Evolutionary conservation across 371 early-diverging fungal species (phyloP).

Genomic region (Modicella reniformis): DNA sequence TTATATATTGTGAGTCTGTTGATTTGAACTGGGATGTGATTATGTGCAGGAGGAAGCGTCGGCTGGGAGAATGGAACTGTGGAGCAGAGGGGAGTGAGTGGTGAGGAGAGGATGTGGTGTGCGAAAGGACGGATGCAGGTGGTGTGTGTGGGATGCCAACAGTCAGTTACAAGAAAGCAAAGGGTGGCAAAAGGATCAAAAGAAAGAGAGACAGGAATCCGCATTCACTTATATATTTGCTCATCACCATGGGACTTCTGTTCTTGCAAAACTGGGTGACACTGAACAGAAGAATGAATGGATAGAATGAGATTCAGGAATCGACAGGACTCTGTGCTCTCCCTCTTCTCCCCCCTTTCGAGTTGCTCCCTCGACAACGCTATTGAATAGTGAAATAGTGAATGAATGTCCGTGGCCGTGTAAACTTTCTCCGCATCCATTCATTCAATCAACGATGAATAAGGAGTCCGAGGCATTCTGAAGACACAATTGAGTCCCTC

Average conservation of each 20-base stretch:
- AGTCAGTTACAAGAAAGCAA: not conserved
- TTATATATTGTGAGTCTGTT: not conserved
- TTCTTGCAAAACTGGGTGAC: too few species aligned
- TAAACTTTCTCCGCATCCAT: too few species aligned
- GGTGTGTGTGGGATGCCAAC: conserved; percentile 2
- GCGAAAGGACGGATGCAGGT: not conserved
- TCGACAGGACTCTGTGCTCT: too few species aligned
- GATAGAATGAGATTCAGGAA: not conserved
- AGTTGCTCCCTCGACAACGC: too few species aligned
- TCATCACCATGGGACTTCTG: not conserved
- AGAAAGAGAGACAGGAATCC: not conserved
- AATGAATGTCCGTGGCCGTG: not conserved
- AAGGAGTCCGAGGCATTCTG: too few species aligned
- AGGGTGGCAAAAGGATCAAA: conserved; percentile 6
- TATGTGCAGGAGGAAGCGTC: not conserved
- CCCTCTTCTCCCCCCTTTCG: too few species aligned
- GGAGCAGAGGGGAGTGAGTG: not conserved
- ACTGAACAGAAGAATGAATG: too few species aligned
- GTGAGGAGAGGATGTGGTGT: conserved; percentile 1
- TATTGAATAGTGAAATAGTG: not conserved
- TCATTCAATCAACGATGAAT: too few species aligned
- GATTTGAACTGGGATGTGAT: not conserved
- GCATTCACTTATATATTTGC: conserved; percentile 11
- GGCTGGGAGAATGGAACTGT: not conserved
- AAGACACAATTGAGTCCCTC: too few species aligned